phyloP scores from a whole-genome alignment of 2,329 filamentous ascomycete species.

The Exophiala sp. region DNA sequence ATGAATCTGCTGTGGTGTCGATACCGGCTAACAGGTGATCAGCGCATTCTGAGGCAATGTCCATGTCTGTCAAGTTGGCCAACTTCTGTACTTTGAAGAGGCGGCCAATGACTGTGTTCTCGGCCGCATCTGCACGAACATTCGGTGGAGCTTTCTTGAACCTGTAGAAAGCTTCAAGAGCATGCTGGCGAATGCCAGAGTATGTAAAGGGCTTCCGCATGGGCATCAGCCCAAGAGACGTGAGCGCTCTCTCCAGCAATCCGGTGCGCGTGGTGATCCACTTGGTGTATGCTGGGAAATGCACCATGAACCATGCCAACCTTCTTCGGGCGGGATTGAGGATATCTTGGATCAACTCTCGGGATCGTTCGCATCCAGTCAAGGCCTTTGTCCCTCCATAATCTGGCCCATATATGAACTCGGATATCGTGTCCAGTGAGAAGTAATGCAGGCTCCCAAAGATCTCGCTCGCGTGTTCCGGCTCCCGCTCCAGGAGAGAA shows the following conservation, averaged over 20 bases:
- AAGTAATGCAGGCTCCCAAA: constrained; percentile 50
- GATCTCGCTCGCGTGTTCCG: constrained; percentile 38
- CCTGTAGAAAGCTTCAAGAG: constrained; percentile 34
- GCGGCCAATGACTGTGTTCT: constrained; percentile 28
- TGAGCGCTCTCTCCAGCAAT: constrained; percentile 34
- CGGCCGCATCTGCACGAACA: constrained; percentile 26
- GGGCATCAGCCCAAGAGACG: constrained; percentile 38
- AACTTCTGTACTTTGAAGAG: constrained; percentile 24
- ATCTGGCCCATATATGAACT: constrained; percentile 45
- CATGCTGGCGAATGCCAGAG: constrained; percentile 46
- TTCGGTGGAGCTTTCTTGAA: constrained; percentile 30
- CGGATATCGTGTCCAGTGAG: constrained; percentile 49
- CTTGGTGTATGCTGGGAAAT: constrained; percentile 42
- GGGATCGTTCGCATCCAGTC: constrained; percentile 35
- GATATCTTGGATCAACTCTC: constrained; percentile 45
- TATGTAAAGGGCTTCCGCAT: constrained; percentile 49
- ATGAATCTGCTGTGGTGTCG: constrained; percentile 48
- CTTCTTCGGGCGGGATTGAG: constrained; percentile 43
- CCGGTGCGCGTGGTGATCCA: constrained; percentile 47
- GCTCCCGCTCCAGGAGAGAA: constrained; percentile 37
- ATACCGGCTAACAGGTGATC: constrained; percentile 51
- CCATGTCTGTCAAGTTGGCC: constrained; percentile 38
- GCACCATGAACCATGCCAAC: constrained; percentile 47
- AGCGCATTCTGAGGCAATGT: constrained; percentile 49
- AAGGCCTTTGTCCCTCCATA: constrained; percentile 44